These are phyloP conservation scores for Zalaria sp. DNA, from an alignment of 2,329 filamentous ascomycete genomes.

Conservation along the genomic window DNA sequence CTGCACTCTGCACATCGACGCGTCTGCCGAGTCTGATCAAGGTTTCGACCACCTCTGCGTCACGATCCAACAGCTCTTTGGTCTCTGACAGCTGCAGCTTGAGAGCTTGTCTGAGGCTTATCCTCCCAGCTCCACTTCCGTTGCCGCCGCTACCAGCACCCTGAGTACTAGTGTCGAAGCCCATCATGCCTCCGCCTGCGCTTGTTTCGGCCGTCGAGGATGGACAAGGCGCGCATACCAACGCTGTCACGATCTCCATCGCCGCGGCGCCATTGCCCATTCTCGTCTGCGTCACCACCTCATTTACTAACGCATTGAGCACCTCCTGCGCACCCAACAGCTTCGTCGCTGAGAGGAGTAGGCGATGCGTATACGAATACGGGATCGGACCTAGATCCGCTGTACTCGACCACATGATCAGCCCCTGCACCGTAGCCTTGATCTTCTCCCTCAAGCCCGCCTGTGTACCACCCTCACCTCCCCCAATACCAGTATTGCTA, in stretches of 20 bases:
- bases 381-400: slow-evolving; percentile 37
- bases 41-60: slow-evolving; percentile 42
- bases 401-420: slow-evolving; percentile 50
- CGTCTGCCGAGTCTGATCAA: slow-evolving; percentile 16
- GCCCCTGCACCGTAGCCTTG: slow-evolving; percentile 45
- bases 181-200: background rate
- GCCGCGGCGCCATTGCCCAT: slow-evolving; percentile 44
- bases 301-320: slow-evolving; percentile 50
- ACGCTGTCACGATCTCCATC: slow-evolving; percentile 54
- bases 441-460: slow-evolving; percentile 42
- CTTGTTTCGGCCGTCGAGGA: slow-evolving; percentile 6
- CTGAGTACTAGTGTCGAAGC: background rate
- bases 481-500: slow-evolving; percentile 15
- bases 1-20: slow-evolving; percentile 33
- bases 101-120: slow-evolving; percentile 9
- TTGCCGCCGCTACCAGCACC: slow-evolving; percentile 1
- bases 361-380: slow-evolving; percentile 58
- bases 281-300: slow-evolving; percentile 49
- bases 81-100: slow-evolving; percentile 33
- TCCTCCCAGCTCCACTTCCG: slow-evolving; percentile 1
- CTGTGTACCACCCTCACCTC: too few relatives aligned
- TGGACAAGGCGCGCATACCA: slow-evolving; percentile 51
- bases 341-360: slow-evolving; percentile 46
- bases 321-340: slow-evolving; percentile 49
- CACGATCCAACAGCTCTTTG: slow-evolving; percentile 43